phyloP scores from a whole-genome alignment of 2,329 filamentous ascomycete species.

The Aspergillus sojae region DNA sequence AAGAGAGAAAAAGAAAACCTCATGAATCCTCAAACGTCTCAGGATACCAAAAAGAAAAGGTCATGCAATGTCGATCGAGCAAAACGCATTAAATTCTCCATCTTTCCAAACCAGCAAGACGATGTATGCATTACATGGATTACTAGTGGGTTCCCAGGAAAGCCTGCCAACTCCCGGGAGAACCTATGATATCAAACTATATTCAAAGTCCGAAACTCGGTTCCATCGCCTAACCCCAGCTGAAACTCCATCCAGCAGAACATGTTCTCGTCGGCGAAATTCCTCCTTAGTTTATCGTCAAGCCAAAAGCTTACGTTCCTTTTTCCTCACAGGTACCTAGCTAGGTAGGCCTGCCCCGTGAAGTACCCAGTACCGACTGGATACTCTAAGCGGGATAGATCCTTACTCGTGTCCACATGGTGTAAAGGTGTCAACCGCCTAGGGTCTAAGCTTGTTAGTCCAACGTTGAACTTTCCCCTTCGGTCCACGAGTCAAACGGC shows the following conservation, averaged over 20 bases:
- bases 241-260: neutral
- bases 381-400: neutral
- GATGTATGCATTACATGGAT: neutral
- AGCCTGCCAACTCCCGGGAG: neutral
- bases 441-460: conserved; percentile 4
- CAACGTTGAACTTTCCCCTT: conserved; percentile 4
- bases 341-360: neutral
- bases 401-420: neutral
- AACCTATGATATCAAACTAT: neutral
- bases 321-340: neutral
- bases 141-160: neutral
- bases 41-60: conserved; percentile 18
- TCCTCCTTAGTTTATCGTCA: neutral
- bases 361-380: neutral
- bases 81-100: neutral
- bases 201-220: neutral
- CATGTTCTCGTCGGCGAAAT: neutral
- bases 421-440: conserved; percentile 2
- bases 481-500: conserved; percentile 12
- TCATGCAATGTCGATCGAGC: conserved; percentile 38
- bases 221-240: neutral
- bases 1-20: neutral
- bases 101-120: neutral
- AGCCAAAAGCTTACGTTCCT: neutral
- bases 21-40: conserved; percentile 13